phyloP scores from a whole-genome alignment of 371 early-diverging fungal genomes.

The Cokeromyces recurvatus region DNA sequence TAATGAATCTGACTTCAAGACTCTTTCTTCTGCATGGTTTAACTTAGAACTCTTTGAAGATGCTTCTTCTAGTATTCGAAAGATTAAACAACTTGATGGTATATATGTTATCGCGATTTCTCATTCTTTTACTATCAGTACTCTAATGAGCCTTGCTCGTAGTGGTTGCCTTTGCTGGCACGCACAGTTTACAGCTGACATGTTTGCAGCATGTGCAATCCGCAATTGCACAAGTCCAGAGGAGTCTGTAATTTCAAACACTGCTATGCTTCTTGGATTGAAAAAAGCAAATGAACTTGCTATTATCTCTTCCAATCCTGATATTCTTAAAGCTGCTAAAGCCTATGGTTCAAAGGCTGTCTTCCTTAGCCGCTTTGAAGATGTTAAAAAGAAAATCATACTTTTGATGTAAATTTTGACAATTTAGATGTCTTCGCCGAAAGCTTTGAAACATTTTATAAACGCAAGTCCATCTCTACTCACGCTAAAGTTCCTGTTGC shows the following conservation, averaged over 20 bases:
- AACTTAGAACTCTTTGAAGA: conserved; percentile 28
- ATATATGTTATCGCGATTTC: conserved; percentile 35
- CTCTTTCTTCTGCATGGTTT: conserved; percentile 26
- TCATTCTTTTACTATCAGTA: conserved; percentile 27
- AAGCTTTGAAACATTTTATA: conserved; percentile 31
- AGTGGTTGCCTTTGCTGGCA: conserved; percentile 41
- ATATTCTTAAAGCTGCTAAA: conserved; percentile 27
- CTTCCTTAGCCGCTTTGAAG: conserved; percentile 19
- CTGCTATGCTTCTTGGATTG: conserved; percentile 26
- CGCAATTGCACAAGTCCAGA: conserved; percentile 9
- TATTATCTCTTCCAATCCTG: conserved; percentile 32
- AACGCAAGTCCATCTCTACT: conserved; percentile 2
- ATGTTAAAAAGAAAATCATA: conserved; percentile 1
- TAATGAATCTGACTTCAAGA: conserved; percentile 17
- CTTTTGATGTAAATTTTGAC: conserved; percentile 27
- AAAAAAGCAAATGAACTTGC: conserved; percentile 27
- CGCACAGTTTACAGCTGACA: conserved; percentile 37
- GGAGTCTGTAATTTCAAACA: conserved; percentile 16
- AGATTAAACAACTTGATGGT: conserved; percentile 29
- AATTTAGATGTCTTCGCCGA: conserved; percentile 40
- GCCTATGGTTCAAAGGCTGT: conserved; percentile 30
- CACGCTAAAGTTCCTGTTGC: conserved; percentile 12
- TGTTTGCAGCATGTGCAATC: conserved; percentile 22
- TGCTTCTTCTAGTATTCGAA: conserved; percentile 27
- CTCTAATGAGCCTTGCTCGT: conserved; percentile 37